Conservation (phyloP, 805 yeast species). For the Starmerella floris region DNA sequence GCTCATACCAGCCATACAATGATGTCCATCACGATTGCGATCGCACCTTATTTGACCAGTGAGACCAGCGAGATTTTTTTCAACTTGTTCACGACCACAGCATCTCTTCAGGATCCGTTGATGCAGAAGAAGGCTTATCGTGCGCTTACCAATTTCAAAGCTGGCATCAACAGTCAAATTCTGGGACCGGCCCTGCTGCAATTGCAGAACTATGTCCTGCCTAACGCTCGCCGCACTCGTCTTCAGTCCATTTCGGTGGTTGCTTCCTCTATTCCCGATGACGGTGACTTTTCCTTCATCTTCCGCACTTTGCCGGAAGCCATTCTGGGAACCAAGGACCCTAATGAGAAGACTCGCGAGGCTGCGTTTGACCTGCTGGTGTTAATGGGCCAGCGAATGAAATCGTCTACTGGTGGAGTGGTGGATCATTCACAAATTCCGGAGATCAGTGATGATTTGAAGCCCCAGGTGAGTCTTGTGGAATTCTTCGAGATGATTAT, state of each 20-base stretch:
- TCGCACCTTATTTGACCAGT: constrained; percentile 62
- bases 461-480: constrained; percentile 51
- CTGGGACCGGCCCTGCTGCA: constrained; percentile 37
- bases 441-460: constrained; percentile 53
- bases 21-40: constrained; percentile 79
- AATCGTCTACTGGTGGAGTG: constrained; percentile 37
- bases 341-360: constrained; percentile 81
- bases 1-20: constrained; percentile 53
- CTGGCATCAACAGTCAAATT: constrained; percentile 39
- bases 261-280: constrained; percentile 47
- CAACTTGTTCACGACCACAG: constrained; percentile 18
- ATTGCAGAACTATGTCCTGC: constrained; percentile 34
- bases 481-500: constrained; percentile 87
- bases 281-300: constrained; percentile 53
- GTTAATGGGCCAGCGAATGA: constrained; percentile 69
- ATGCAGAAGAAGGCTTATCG: constrained; percentile 85
- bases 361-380: constrained; percentile 63
- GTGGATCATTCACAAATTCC: constrained; percentile 54
- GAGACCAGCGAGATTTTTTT: constrained; percentile 12
- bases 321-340: constrained; percentile 79
- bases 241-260: constrained; percentile 52
- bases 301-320: constrained; percentile 77
- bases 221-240: constrained; percentile 72
- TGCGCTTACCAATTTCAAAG: constrained; percentile 47
- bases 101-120: constrained; percentile 33